Percentiles rank a stretch among this genome's conserved stretches.
Evolutionary conservation across 352 stramenopile species (phyloP).

Genomic region (Phytophthora quininea): DNA sequence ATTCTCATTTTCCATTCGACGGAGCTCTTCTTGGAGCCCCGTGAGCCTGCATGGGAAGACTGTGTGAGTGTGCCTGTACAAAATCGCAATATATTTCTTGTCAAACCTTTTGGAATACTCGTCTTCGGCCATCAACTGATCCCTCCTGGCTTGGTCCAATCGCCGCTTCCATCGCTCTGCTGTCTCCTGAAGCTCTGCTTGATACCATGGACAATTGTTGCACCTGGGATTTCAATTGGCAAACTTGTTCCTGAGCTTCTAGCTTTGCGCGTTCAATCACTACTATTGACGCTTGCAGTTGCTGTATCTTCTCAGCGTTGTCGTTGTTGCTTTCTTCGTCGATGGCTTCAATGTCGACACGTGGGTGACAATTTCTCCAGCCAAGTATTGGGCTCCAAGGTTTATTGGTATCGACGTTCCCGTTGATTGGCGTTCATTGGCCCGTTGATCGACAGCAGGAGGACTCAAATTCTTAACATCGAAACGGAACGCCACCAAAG

Average conservation of each 20-base stretch:
- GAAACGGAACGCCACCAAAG: conserved; percentile 66
- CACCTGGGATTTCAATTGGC: conserved; percentile 49
- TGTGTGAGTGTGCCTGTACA: neutral
- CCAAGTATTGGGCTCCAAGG: conserved; percentile 31
- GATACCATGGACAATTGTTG: conserved; percentile 34
- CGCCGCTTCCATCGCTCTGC: conserved; percentile 57
- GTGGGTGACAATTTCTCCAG: conserved; percentile 30
- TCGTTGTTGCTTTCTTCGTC: conserved; percentile 11
- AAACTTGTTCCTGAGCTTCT: conserved; percentile 62
- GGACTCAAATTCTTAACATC: conserved; percentile 51
- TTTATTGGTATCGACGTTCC: conserved; percentile 26
- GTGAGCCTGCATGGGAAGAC: conserved; percentile 27
- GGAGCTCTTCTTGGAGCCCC: conserved; percentile 36
- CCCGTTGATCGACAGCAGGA: neutral
- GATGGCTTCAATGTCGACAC: conserved; percentile 7
- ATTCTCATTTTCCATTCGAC: conserved; percentile 25
- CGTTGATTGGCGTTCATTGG: neutral
- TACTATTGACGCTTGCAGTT: conserved; percentile 31
- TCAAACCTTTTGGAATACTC: conserved; percentile 46
- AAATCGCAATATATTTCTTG: neutral
- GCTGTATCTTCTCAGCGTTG: conserved; percentile 16
- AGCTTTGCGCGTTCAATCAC: conserved; percentile 41
- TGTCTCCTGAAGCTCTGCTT: conserved; percentile 31
- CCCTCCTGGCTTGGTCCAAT: conserved; percentile 52
- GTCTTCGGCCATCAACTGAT: conserved; percentile 51